These are phyloP conservation scores for Guyanaporus albipodus DNA, from an alignment of 768 basidiomycete species.

Conservation along the genomic window DNA sequence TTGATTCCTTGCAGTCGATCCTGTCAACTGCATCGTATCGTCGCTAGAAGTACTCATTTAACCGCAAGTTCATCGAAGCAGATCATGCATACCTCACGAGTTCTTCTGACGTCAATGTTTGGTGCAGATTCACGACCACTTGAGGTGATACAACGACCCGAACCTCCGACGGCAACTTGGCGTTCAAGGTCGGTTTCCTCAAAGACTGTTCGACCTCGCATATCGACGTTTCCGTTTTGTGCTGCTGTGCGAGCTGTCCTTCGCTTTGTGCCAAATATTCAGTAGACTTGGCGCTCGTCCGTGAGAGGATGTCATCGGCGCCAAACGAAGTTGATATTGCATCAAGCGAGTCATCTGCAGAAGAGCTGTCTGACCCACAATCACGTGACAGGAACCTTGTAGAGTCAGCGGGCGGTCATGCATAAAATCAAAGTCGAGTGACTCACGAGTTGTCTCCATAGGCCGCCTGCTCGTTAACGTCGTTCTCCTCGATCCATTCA, in stretches of 20 bases:
- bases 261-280: not conserved
- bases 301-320: not conserved
- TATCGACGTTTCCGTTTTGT: not conserved
- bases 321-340: not conserved
- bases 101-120: not conserved
- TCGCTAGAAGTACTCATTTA: not conserved
- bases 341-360: too few relatives aligned
- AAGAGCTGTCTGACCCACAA: not conserved
- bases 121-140: not conserved
- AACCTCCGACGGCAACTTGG: not conserved
- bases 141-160: not conserved
- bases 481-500: not conserved
- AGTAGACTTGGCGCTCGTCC: not conserved
- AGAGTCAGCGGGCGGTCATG: not conserved
- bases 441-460: constrained; percentile 1
- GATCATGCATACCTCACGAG: not conserved
- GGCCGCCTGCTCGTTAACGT: not conserved
- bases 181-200: not conserved
- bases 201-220: not conserved
- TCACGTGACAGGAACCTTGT: not conserved
- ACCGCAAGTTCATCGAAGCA: not conserved
- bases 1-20: not conserved
- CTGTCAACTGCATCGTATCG: not conserved
- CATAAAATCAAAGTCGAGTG: not conserved
- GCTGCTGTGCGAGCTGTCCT: not conserved